Base-by-base conservation (phyloP, 2,329 filamentous ascomycete species). In the Nemania abortiva region DNA sequence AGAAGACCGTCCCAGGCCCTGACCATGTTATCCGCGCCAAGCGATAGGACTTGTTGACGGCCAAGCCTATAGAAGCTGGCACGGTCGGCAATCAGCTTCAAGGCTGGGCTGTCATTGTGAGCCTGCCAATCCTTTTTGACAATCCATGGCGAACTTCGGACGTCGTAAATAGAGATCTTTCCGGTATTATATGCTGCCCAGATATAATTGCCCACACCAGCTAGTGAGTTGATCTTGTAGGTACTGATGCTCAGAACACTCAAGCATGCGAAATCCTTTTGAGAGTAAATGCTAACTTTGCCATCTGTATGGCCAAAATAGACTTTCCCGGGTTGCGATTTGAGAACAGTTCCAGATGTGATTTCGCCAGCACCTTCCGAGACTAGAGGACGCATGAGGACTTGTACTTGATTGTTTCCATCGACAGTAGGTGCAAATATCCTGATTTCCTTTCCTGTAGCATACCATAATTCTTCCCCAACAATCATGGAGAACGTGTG, bases 181-280 rank as follows among this genome's bases (percentile, higher is more conserved):
- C 96, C 96, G 0, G 93, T 98, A 79, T 95, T 98, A 82, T 95
- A 98, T 2, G 91, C 95, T 31, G 94, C 94, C 96, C 96, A 99
- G 0, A 99, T 85, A 76, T 93, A 88, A 69, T 90, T 88, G 5
- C 94, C 95, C 2, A 94, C 92, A 9, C 94, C 93, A 1, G 90
- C 89, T 63, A 99, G 84, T 42, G 92, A 90, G 78, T 94, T 97
- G 80, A 99, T 97, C 81, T 98, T 98, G 86, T 97, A 98, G 15
- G 95, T 88, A 79, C 94, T 98, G 74, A 98, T 88, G 75, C 90
- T 97, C 69, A 98, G 84, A 42, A 97, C 86, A 5, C 88, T 89
- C n/a, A 97, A 77, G 75, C 93, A 97, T 0, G 89, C 83, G 77
- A 92, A 96, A 75, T 95, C 90, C 27, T 85, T 87, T 27, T 89